phyloP scores from a whole-genome alignment of 176 grass and related monocot species.

The Oryza meyeriana region DNA sequence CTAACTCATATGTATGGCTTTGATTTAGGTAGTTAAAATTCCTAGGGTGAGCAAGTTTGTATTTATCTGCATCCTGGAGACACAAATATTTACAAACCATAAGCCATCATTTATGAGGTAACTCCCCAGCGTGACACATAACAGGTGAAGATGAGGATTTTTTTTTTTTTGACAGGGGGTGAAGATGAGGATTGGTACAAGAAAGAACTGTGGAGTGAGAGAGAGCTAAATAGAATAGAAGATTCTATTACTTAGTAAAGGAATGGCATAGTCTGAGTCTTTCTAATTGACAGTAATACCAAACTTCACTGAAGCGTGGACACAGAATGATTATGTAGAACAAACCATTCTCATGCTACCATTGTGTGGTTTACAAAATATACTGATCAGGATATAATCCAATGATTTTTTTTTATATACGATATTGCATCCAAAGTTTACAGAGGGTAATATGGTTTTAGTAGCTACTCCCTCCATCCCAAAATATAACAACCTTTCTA shows the following conservation, averaged over 20 bases:
- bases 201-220: not conserved
- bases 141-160: not conserved
- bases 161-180: too few species aligned
- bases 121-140: not conserved
- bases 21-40: slow-evolving; percentile 86
- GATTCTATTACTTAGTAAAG: not conserved
- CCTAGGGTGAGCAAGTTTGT: slow-evolving; percentile 67
- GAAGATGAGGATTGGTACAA: not conserved
- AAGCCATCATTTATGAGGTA: slow-evolving; percentile 15
- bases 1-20: slow-evolving; percentile 71
- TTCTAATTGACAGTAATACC: not conserved
- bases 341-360: not conserved
- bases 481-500: too few species aligned
- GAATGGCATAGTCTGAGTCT: not conserved
- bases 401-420: not conserved
- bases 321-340: not conserved
- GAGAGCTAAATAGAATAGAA: slow-evolving; percentile 16
- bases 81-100: slow-evolving; percentile 10
- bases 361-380: not conserved
- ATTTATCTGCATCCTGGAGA: slow-evolving; percentile 79
- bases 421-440: not conserved
- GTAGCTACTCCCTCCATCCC: too few species aligned
- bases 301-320: not conserved
- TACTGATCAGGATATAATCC: not conserved
- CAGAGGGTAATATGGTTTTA: not conserved